These are phyloP conservation scores for Pleomassaria siparia DNA, from an alignment of 2,329 filamentous ascomycete species.

Conservation along the genomic window DNA sequence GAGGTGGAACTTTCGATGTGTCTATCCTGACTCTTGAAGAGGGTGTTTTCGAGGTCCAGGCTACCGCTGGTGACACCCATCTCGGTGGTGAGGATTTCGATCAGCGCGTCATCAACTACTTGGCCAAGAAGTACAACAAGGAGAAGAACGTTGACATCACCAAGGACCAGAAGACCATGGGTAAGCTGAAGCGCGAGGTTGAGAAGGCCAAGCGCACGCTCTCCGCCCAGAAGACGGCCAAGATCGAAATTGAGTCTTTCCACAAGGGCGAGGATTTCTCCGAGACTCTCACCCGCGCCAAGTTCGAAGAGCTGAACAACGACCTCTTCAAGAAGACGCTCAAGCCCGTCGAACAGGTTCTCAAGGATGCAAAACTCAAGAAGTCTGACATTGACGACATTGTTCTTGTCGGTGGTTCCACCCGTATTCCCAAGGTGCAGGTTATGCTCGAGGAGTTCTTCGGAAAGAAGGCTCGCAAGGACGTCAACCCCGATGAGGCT, in stretches of 20 bases:
- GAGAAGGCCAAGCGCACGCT: conserved; percentile 99
- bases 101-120: conserved; percentile 94
- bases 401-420: conserved; percentile 96
- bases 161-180: conserved; percentile 97
- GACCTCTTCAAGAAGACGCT: conserved; percentile 99
- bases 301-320: conserved; percentile 99
- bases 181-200: conserved; percentile 98
- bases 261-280: conserved; percentile 97
- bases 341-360: conserved; percentile 97
- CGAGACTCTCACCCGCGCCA: conserved; percentile 95
- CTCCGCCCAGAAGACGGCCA: conserved; percentile 86
- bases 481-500: conserved; percentile 99
- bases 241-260: conserved; percentile 97
- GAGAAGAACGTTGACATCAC: conserved; percentile 89
- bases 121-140: conserved; percentile 98
- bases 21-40: conserved; percentile 83
- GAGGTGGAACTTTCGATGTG: conserved; percentile 48
- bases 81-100: conserved; percentile 99
- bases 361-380: conserved; percentile 97
- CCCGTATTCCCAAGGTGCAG: conserved; percentile 98
- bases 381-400: conserved; percentile 95
- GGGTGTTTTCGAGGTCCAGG: conserved; percentile 91
- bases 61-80: conserved; percentile 95
- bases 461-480: conserved; percentile 97
- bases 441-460: conserved; percentile 95